Percentiles rank a stretch among this genome's conserved stretches.
Conservation (phyloP, 73 alveolate species). For the Paramecium bursaria region DNA sequence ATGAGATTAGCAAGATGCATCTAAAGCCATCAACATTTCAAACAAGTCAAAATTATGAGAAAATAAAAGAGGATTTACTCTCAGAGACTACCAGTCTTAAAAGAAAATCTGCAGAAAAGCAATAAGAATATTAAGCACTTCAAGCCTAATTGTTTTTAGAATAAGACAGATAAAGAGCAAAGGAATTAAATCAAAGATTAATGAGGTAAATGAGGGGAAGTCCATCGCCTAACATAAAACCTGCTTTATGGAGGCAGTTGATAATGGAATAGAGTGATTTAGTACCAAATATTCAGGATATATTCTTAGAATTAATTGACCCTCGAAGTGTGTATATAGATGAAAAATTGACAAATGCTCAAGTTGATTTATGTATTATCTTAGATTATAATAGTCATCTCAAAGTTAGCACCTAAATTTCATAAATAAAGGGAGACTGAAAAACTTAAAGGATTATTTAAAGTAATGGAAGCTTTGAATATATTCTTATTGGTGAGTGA, state of each 20-base stretch:
- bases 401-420: background rate
- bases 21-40: background rate
- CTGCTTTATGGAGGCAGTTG: slow-evolving; percentile 54
- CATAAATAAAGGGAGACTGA: background rate
- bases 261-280: slow-evolving; percentile 38
- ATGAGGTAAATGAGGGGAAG: slow-evolving; percentile 46
- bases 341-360: slow-evolving; percentile 16
- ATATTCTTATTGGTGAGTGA: slow-evolving; percentile 50
- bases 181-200: slow-evolving; percentile 16
- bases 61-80: slow-evolving; percentile 1
- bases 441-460: slow-evolving; percentile 2
- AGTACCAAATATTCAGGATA: slow-evolving; percentile 2
- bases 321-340: slow-evolving; percentile 68
- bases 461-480: slow-evolving; percentile 22
- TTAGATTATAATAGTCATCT: background rate
- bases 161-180: background rate
- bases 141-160: slow-evolving; percentile 3
- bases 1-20: slow-evolving; percentile 36
- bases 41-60: slow-evolving; percentile 11
- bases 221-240: slow-evolving; percentile 55
- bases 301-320: slow-evolving; percentile 50
- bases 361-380: slow-evolving; percentile 54
- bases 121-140: background rate
- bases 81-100: background rate
- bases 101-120: background rate